Conservation (phyloP, 129 eudicot species). For the Helianthus annuus region HanXRQr2.0-SUNRISE NC_035434.2:166282037-166282536, state of each 20-base stretch:
- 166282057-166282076: slow-evolving; percentile 55
- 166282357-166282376: neutral
- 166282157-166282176: slow-evolving; percentile 81
- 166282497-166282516: neutral
- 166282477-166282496: slow-evolving; percentile 71
- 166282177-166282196: slow-evolving; percentile 84
- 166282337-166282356: slow-evolving; percentile 18
- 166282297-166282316: slow-evolving; percentile 80
- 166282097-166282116: slow-evolving; percentile 98
- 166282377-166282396: neutral
- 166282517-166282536: neutral
- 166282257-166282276: slow-evolving; percentile 93
- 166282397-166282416: slow-evolving; percentile 7
- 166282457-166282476: slow-evolving; percentile 92
- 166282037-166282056: slow-evolving; percentile 19
- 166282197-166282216: neutral
- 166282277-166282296: slow-evolving; percentile 96
- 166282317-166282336: slow-evolving; percentile 86
- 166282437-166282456: slow-evolving; percentile 97
- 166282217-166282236: slow-evolving; percentile 11
- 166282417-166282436: slow-evolving; percentile 94
- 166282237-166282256: slow-evolving; percentile 1
- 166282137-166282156: slow-evolving; percentile 85
- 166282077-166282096: slow-evolving; percentile 88
- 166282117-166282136: slow-evolving; percentile 67